Percentiles rank a stretch among this genome's conserved stretches.
Evolutionary conservation across 2,329 filamentous ascomycete genomes (phyloP).

Genomic region (Dendryphion nanum): DNA sequence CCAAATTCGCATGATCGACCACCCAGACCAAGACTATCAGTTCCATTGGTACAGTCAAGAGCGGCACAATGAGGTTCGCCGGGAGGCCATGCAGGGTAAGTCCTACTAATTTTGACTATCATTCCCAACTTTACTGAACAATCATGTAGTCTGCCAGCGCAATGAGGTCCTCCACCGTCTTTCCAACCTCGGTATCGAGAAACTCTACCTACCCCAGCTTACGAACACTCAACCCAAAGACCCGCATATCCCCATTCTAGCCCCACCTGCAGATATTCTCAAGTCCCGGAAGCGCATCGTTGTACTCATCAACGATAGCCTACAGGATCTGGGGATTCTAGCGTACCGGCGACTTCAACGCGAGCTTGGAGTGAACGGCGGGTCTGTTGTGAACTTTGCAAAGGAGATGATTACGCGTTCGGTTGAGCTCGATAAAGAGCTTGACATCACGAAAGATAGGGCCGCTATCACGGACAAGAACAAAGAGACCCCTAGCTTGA

Average conservation of each 20-base stretch:
- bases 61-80: constrained; percentile 74
- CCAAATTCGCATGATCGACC: constrained; percentile 67
- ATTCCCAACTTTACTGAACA: too few relatives aligned
- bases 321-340: constrained; percentile 72
- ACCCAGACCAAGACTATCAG: constrained; percentile 70
- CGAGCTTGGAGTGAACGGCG: constrained; percentile 64
- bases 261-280: constrained; percentile 54
- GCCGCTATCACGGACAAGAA: constrained; percentile 11
- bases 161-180: constrained; percentile 63
- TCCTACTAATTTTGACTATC: too few relatives aligned
- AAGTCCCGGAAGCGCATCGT: constrained; percentile 61
- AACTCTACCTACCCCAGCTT: constrained; percentile 61
- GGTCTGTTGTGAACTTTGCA: constrained; percentile 68
- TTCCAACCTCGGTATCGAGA: constrained; percentile 57
- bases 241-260: constrained; percentile 69
- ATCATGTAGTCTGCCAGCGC: constrained; percentile 58
- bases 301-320: constrained; percentile 70
- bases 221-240: constrained; percentile 41
- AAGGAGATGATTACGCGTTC: constrained; percentile 41
- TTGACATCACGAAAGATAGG: constrained; percentile 17
- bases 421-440: constrained; percentile 7
- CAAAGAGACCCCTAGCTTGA: constrained; percentile 53
- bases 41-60: constrained; percentile 71
- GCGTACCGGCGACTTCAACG: constrained; percentile 67
- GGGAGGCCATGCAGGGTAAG: constrained; percentile 67